phyloP scores from a whole-genome alignment of 2,329 filamentous ascomycete genomes.

The Scopulariopsis brevicaulis region DNA sequence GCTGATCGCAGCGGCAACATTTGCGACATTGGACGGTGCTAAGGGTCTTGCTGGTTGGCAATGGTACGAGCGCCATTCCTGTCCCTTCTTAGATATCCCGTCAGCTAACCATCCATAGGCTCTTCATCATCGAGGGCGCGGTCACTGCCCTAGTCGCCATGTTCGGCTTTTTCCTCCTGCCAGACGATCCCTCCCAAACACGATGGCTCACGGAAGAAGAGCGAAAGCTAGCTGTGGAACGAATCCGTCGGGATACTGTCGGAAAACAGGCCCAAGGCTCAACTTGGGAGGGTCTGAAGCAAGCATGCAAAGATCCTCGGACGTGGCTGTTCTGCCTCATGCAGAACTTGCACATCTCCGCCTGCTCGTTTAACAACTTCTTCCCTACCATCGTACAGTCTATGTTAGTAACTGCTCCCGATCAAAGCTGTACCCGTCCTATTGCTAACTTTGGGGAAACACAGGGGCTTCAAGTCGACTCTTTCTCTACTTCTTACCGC shows the following conservation, averaged over 20 bases:
- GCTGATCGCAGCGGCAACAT: constrained; percentile 51
- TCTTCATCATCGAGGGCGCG: constrained; percentile 58
- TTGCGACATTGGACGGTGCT: constrained; percentile 42
- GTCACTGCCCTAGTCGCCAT: constrained; percentile 21
- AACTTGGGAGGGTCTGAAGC: constrained; percentile 33
- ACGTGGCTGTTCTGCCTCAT: constrained; percentile 42
- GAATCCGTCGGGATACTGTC: constrained; percentile 28
- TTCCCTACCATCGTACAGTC: constrained; percentile 27
- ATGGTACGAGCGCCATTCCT: constrained; percentile 21
- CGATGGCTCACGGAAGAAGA: constrained; percentile 31
- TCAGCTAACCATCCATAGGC: constrained; percentile 9
- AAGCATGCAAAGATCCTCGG: constrained; percentile 34
- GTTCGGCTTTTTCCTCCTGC: constrained; percentile 19
- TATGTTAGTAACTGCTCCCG: constrained; percentile 4
- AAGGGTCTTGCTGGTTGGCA: constrained; percentile 49
- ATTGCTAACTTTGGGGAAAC: no score
- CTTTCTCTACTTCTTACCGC: no score
- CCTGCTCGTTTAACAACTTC: constrained; percentile 18
- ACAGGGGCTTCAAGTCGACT: background rate
- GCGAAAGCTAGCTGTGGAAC: constrained; percentile 28
- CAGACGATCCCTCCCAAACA: constrained; percentile 33
- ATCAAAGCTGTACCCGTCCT: no score
- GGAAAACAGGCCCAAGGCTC: constrained; percentile 13
- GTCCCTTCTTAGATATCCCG: background rate
- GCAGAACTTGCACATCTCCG: constrained; percentile 38